Evolutionary conservation across 352 stramenopile genomes (phyloP), one percentile per base, ranked within the genome.

Genomic region (Phytophthora sp.): DNA sequence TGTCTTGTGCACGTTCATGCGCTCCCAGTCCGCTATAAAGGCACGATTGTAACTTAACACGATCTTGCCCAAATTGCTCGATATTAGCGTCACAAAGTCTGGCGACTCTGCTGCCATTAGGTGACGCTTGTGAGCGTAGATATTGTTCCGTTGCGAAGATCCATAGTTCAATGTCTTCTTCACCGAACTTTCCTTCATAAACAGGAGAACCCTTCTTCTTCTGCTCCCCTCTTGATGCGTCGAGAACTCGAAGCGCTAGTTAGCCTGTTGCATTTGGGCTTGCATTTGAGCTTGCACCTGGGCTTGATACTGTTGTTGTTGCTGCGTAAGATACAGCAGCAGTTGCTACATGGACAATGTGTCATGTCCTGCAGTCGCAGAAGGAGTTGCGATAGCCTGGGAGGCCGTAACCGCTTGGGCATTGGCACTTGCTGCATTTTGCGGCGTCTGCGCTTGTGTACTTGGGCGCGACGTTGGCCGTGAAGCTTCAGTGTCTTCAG

Each of bases 121-220:
- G 0, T 49, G 21, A 12, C 44, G 56, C 16, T 42, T 63, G 33
- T 42, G 49, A 3, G 44, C 33, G 56, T 56, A 56, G 33, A 23
- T 62, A 63, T 45, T 62, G 44, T 42, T 57, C 44, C 1, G 33
- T 68, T 1, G 60, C 60, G 18, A 68, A 62, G 41, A 68, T 68
- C 51, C 51, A 68, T 18, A 62, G 24, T n/a, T 62, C 51, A 44
- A 68, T 57, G 24, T 62, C 60, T 57, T 68, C 60, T 57, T 68
- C 60, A 4, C 51, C 26, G 20, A 38, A 46, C 15, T 54, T 57
- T 31, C 51, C 42, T 45, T 57, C 51, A 46, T 68, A 68, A 2
- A 66, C 21, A 24, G 57, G 47, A n/a, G 57, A 27, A 42, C 59
- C 47, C 15, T 66, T 66, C 38, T 54, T 66, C 26, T 54, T 57